Evolutionary conservation across 345 rosid genomes (phyloP).

Genomic region (Salix viminalis): DNA sequence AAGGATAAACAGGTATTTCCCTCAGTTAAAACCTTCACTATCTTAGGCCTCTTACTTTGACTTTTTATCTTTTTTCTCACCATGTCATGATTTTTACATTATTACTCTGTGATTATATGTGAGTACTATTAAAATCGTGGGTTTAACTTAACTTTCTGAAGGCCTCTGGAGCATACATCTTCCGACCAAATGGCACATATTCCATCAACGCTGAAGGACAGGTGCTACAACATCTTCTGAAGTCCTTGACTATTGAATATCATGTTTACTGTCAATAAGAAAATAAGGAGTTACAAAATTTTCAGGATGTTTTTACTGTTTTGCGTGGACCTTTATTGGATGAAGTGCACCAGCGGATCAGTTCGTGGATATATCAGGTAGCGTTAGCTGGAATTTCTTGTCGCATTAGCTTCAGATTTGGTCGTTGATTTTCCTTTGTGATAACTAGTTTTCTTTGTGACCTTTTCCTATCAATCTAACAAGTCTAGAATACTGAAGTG

Average conservation of each 20-base stretch:
- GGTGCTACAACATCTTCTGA: constrained; percentile 12
- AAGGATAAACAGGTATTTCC: constrained; percentile 69
- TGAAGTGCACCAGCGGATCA: constrained; percentile 74
- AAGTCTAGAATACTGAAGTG: background rate
- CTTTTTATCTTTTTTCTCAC: background rate
- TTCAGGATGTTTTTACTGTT: constrained; percentile 56
- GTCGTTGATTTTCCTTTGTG: background rate
- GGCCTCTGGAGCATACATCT: constrained; percentile 97
- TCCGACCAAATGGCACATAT: constrained; percentile 68
- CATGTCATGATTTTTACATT: background rate
- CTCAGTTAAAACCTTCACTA: background rate
- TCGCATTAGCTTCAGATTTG: background rate
- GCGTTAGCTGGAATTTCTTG: background rate
- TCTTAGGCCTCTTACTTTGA: background rate
- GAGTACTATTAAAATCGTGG: background rate
- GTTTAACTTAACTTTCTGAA: constrained; percentile 26
- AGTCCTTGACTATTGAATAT: background rate
- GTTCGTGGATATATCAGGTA: constrained; percentile 90
- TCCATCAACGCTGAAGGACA: constrained; percentile 21
- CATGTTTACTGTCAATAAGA: background rate
- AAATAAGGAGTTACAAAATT: background rate
- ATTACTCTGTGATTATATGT: background rate
- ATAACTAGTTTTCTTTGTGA: background rate
- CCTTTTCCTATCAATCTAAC: too few relatives aligned
- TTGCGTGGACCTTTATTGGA: constrained; percentile 76